These are phyloP conservation scores for Ophiosphaerella herpotricha DNA, from an alignment of 2,329 filamentous ascomycete genomes.

Conservation along the genomic window DNA sequence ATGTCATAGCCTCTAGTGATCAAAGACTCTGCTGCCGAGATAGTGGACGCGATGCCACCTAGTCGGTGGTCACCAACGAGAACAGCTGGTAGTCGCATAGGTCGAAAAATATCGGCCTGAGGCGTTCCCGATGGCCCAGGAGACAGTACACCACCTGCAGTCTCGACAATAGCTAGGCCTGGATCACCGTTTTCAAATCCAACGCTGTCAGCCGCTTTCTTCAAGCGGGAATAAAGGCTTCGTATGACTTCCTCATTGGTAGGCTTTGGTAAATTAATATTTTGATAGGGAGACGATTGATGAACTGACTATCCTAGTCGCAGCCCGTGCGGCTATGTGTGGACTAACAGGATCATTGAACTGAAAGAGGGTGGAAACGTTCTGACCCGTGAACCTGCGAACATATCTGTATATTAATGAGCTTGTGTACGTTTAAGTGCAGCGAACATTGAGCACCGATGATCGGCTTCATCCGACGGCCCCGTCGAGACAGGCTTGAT, in stretches of 20 bases:
- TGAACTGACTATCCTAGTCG: conserved; percentile 23
- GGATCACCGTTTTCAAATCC: conserved; percentile 4
- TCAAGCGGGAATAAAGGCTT: conserved; percentile 20
- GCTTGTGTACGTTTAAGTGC: background rate
- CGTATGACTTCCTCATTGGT: conserved; percentile 26
- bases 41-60: conserved; percentile 79
- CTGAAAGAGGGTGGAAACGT: conserved; percentile 68
- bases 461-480: conserved; percentile 69
- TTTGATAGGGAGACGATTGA: background rate
- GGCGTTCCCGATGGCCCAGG: conserved; percentile 75
- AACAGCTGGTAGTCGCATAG: conserved; percentile 72
- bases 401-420: conserved; percentile 61
- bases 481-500: conserved; percentile 85
- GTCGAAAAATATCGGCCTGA: conserved; percentile 77
- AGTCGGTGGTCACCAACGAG: conserved; percentile 76
- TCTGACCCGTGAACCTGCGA: conserved; percentile 59
- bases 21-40: conserved; percentile 79
- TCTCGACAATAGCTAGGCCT: conserved; percentile 69
- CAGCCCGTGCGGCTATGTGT: conserved; percentile 67
- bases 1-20: conserved; percentile 79
- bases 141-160: conserved; percentile 80
- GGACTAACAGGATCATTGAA: conserved; percentile 77
- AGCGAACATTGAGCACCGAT: conserved; percentile 54
- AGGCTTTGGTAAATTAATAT: conserved; percentile 24
- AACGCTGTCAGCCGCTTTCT: conserved; percentile 11